A percentile compares a stretch with the other conserved stretches of the same genome.
Conservation (phyloP, 768 basidiomycete genomes). For the Suillus hirtellus region DNA sequence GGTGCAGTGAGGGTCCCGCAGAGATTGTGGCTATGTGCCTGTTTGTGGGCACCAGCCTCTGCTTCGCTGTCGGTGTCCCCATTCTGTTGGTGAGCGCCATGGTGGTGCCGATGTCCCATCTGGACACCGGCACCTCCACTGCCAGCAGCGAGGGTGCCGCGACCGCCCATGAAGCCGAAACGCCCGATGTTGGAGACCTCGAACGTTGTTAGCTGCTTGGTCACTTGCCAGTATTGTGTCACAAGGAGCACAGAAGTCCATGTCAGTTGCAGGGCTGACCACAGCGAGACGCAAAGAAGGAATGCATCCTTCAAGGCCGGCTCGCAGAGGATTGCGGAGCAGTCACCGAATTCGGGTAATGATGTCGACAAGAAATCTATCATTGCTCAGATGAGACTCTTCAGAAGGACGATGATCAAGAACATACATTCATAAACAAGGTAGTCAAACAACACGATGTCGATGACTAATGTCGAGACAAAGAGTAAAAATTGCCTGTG, state of each 20-base stretch:
- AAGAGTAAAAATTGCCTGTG: slow-evolving; percentile 97
- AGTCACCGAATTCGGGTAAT: slow-evolving; percentile 18
- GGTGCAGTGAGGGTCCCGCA: slow-evolving; percentile 34
- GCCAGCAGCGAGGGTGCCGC: slow-evolving; percentile 64
- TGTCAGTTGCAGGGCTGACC: slow-evolving; percentile 92
- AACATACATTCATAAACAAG: slow-evolving; percentile 79
- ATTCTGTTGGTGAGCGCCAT: slow-evolving; percentile 38
- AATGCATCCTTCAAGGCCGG: slow-evolving; percentile 77
- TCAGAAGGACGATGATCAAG: neutral
- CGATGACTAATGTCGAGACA: slow-evolving; percentile 79
- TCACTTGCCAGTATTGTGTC: slow-evolving; percentile 90
- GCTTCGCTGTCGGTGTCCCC: slow-evolving; percentile 44
- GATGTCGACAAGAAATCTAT: slow-evolving; percentile 57
- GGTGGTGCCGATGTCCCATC: slow-evolving; percentile 73
- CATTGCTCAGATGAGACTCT: slow-evolving; percentile 2
- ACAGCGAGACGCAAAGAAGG: slow-evolving; percentile 76
- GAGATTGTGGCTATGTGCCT: slow-evolving; percentile 45
- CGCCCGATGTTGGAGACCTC: slow-evolving; percentile 95
- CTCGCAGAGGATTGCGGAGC: slow-evolving; percentile 53
- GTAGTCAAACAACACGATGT: slow-evolving; percentile 80
- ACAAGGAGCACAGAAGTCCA: slow-evolving; percentile 90
- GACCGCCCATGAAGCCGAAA: slow-evolving; percentile 96
- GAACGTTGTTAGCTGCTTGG: slow-evolving; percentile 92
- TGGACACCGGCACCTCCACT: slow-evolving; percentile 60
- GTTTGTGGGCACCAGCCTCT: slow-evolving; percentile 38